Percentiles rank a stretch among this genome's conserved stretches.
Evolutionary conservation across 305 asterid genomes (phyloP).

Genomic region (Fraxinus dipetala): DNA sequence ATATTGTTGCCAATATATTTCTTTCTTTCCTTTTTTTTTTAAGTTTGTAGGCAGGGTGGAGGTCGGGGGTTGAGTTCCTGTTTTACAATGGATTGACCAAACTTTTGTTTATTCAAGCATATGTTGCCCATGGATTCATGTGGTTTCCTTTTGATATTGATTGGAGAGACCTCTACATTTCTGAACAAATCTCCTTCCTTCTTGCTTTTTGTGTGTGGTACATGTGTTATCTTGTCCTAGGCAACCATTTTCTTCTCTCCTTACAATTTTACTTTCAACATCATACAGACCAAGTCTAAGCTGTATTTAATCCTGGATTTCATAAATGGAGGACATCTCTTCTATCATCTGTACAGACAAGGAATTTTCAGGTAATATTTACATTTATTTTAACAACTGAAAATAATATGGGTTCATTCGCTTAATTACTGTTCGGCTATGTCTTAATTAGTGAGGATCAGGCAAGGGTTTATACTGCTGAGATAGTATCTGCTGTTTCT

Average conservation of each 20-base stretch:
- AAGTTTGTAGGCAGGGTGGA: not conserved
- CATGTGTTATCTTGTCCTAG: not conserved
- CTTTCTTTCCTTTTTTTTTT: not conserved
- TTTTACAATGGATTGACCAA: not conserved
- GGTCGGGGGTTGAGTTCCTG: not conserved
- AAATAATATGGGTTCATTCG: conserved; percentile 18
- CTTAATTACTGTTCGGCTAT: conserved; percentile 30
- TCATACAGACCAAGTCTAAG: conserved; percentile 70
- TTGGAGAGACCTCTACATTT: not conserved
- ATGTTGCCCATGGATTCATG: not conserved
- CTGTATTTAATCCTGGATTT: conserved; percentile 82
- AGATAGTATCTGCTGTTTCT: conserved; percentile 93
- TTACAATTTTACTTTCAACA: conserved; percentile 21
- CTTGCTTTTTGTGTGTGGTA: not conserved
- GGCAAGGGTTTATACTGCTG: conserved; percentile 89
- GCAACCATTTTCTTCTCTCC: not conserved
- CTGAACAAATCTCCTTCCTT: not conserved
- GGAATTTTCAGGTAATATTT: conserved; percentile 77
- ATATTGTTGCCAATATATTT: not conserved
- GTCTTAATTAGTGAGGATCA: conserved; percentile 80
- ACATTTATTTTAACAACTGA: conserved; percentile 9
- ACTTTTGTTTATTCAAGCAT: not conserved
- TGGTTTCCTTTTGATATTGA: not conserved
- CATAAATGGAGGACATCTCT: conserved; percentile 90
- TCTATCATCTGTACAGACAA: conserved; percentile 93